These are phyloP conservation scores for Fraxinus americana DNA, from an alignment of 257 asterid species.

Conservation along the genomic window DNA sequence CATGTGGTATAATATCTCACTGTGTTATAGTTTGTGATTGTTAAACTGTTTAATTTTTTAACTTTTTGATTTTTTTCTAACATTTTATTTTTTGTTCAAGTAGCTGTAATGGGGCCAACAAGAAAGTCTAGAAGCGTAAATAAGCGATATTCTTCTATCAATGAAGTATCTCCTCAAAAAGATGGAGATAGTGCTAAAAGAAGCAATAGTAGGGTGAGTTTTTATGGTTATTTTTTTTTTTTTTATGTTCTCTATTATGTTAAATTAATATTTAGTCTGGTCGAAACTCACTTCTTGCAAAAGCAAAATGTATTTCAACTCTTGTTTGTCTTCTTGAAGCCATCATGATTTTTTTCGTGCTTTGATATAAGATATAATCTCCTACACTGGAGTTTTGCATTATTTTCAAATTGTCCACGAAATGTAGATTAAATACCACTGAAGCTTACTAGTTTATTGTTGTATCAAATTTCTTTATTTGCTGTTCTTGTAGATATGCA, in stretches of 20 bases:
- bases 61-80: not conserved
- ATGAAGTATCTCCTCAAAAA: slow-evolving; percentile 67
- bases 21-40: slow-evolving; percentile 2
- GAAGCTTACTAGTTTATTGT: not conserved
- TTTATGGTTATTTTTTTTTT: slow-evolving; percentile 4
- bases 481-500: not conserved
- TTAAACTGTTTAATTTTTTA: slow-evolving; percentile 16
- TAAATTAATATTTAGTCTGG: not conserved
- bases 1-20: slow-evolving; percentile 12
- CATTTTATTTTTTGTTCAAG: slow-evolving; percentile 30
- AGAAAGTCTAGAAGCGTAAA: slow-evolving; percentile 66
- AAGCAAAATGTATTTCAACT: not conserved
- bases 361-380: not conserved
- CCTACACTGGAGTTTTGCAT: not conserved
- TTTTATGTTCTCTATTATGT: not conserved
- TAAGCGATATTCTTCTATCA: slow-evolving; percentile 47
- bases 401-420: not conserved
- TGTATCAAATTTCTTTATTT: not conserved
- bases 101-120: slow-evolving; percentile 66
- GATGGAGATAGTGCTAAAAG: slow-evolving; percentile 58
- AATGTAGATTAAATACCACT: not conserved
- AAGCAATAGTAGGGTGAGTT: slow-evolving; percentile 65
- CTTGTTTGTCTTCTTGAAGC: not conserved
- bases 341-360: not conserved
- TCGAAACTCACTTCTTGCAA: not conserved